phyloP scores from a whole-genome alignment of 495 filamentous ascomycete species.

The Cudoniella acicularis region DNA sequence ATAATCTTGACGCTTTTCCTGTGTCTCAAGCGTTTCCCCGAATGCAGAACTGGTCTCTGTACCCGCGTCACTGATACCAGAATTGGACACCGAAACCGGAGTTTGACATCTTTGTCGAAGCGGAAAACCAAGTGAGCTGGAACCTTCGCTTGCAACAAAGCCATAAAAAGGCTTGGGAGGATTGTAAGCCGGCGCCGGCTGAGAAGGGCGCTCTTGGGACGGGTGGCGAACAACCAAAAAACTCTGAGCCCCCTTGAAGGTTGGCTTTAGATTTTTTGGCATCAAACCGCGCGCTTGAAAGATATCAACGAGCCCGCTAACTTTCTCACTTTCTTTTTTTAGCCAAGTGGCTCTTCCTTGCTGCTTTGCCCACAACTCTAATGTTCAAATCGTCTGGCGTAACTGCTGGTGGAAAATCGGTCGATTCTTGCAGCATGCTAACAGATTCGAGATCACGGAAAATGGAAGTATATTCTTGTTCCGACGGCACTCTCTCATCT shows the following conservation, averaged over 20 bases:
- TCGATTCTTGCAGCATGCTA: background rate
- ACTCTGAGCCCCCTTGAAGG: background rate
- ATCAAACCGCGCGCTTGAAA: conserved; percentile 17
- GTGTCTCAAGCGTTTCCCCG: conserved; percentile 5
- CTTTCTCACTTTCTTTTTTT: background rate
- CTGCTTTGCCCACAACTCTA: conserved; percentile 11
- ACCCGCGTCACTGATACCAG: background rate
- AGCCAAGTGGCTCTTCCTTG: background rate
- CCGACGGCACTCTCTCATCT: background rate
- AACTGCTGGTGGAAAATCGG: background rate
- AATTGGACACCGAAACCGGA: background rate
- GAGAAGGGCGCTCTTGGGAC: too few relatives aligned
- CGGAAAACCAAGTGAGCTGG: too few relatives aligned
- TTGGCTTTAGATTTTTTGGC: background rate
- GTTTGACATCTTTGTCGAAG: background rate
- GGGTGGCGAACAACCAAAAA: background rate
- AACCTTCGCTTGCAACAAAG: too few relatives aligned
- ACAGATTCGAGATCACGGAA: background rate
- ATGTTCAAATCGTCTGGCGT: conserved; percentile 9
- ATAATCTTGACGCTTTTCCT: background rate
- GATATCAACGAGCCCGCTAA: conserved; percentile 10
- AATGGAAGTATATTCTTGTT: background rate
- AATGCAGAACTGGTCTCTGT: conserved; percentile 12
- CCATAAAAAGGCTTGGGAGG: too few relatives aligned
- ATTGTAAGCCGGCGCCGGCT: too few relatives aligned